Evolutionary conservation across 139 green algal species (phyloP), one percentile per base, ranked within the genome.

Genomic region (Chlamydomonas schloesseri): DNA sequence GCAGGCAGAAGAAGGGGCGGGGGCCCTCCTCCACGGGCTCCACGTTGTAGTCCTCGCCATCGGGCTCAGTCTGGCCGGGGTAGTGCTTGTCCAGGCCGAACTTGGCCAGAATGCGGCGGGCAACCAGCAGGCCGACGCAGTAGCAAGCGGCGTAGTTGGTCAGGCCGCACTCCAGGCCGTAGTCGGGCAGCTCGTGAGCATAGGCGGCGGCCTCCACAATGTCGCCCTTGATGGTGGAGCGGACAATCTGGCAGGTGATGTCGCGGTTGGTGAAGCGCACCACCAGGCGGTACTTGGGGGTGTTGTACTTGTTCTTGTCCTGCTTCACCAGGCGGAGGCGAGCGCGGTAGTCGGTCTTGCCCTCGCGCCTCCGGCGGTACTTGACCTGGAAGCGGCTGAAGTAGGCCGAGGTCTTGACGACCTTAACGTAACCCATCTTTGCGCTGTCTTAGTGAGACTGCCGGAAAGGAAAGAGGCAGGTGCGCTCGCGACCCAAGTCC

Each of bases 221-320:
- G 90, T 99, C 98, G 55, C 98, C 98, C 34, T 95, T 91, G 73
- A 99, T 93, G 57, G 98, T 98, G 58, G 98, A 95, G 87, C 99
- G 98, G 31, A 95, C 93, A 50, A 99, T 93, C 91, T 98, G 96
- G 94, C 94, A 97, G 29, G 95, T 95, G 68, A 99, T 93, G 91
- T 98, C 95, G 75, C 91, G 90, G 92, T 98, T 98, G 88, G 87
- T 94, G 93, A 99, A 99, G 81, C 97, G 94, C 57, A 99, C 90
- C 31, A 94, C 87, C 64, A 96, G 77, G 47, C 95, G 91, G 93
- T 95, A 93, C 88, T 99, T 99, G 88, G 96, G 97, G n/a, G 97
- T 98, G 93, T 98, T 98, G 93, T 99, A 99, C 96, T 99, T 99
- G 97, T 99, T 99, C 97, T 99, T 99, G 96, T 99, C 98, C 95